Base-by-base conservation (phyloP, 352 stramenopile genomes). In the Phytophthora boehmeriae region DNA sequence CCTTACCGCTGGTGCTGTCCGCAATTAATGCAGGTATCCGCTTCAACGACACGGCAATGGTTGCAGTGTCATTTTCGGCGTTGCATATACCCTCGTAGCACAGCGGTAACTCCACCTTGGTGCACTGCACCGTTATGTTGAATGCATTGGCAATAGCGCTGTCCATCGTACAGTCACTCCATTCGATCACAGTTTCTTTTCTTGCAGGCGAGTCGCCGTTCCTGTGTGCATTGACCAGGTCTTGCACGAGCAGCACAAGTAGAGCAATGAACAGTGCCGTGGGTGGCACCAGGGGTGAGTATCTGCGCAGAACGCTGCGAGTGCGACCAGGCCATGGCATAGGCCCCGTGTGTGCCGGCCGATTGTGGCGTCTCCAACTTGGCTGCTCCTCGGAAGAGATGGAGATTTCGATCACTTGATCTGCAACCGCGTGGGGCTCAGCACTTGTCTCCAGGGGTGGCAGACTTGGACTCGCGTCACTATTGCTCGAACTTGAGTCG, bases 11-110 rank as follows among this genome's bases (percentile, higher is more conserved):
- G 4, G 5, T 49, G 17, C 11, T 45, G 28, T 61, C 68, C 41
- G 57, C 43, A 22, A 49, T 41, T 19, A 67, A 58, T 5, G 74
- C 61, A n/a, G 55, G 45, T 27, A 85, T 88, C 20, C 80, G 71
- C 52, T 87, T 88, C 48, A 90, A 65, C 10, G 74, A 85, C 13
- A 88, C 52, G 16, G 52, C 63, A 67, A 89, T 75, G 6, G 66
- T 85, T 28, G 79, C 57, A n/a, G 65, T 73, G 36, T 70, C 64
- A 20, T 60, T n/a, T 59, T 83, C 65, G 13, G 22, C 32, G 1
- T 62, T 23, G 34, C 80, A 90, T 1, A 87, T 19, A 19, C 38
- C 63, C 3, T 81, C 62, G 35, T 83, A 74, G 54, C 80, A 90
- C 23, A 88, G 48, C 32, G 80, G 74, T 13, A 85, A 14, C 35